These are phyloP conservation scores for Flueggea neowawraea DNA, from an alignment of 441 rosid genomes.

Conservation along the genomic window DNA sequence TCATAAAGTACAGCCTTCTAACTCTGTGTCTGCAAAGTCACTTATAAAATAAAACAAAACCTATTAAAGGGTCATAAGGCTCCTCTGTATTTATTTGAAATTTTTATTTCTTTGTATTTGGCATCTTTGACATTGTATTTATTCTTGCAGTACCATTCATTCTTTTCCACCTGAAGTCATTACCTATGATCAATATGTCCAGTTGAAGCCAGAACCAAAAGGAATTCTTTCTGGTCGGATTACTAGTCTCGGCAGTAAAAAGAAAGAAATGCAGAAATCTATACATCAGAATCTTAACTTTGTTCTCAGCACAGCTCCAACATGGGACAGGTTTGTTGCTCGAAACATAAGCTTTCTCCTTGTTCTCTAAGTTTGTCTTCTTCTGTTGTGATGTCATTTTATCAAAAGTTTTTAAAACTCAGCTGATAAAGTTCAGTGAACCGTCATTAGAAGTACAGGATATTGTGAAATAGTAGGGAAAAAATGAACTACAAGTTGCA, in stretches of 20 bases:
- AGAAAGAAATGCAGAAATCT: constrained; percentile 87
- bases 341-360: constrained; percentile 2
- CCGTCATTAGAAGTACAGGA: neutral
- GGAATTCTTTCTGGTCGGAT: constrained; percentile 69
- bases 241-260: constrained; percentile 69
- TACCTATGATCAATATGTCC: constrained; percentile 71
- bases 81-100: neutral
- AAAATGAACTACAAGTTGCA: too few relatives aligned
- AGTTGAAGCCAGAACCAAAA: constrained; percentile 64
- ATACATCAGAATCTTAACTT: constrained; percentile 65
- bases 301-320: constrained; percentile 74
- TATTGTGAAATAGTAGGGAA: too few relatives aligned
- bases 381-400: neutral
- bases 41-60: too few relatives aligned
- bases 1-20: too few relatives aligned
- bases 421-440: too few relatives aligned
- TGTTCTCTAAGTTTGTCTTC: constrained; percentile 1
- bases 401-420: neutral
- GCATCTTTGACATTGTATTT: neutral
- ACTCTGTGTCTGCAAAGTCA: too few relatives aligned
- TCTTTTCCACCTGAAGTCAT: constrained; percentile 76
- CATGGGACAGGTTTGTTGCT: constrained; percentile 71
- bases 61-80: neutral
- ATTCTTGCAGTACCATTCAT: constrained; percentile 38
- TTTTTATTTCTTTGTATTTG: neutral